Base-by-base conservation (phyloP, 2,329 filamentous ascomycete genomes). In the Kalaharituber pfeilii region DNA sequence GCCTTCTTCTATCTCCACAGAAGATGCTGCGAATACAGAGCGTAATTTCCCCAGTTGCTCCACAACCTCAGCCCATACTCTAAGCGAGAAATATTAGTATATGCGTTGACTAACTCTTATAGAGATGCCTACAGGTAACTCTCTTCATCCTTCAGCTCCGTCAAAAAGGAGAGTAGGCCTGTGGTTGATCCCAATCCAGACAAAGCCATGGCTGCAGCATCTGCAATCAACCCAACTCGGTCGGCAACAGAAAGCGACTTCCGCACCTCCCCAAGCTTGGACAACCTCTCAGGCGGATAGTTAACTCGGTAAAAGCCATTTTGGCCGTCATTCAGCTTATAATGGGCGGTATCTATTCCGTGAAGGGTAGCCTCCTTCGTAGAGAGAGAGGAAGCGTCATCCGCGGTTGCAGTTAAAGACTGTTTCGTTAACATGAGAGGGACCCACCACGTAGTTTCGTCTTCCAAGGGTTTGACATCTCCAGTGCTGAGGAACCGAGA, bases 371-470 rank as follows among this genome's bases (percentile, higher is more conserved):
- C 81, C 62, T 84, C 76, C 70, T 86, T 95, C 54, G 76, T 72
- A 0, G 80, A 84, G 45, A 98, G 73, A 51, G 85, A 81, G 55
- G 81, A 73, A 52, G 82, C 72, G 6, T 76, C 78, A 29, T 78
- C 71, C 20, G 50, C 49, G 13, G 39, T 50, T 29, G 55, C 25
- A 28, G 80, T 72, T 22, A 81, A 75, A 33, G 75, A 71, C 64
- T 86, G 86, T 52, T 86, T 84, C 67, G 87, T 84, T 26, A 98
- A 73, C 13, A 83, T 84, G 28, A 98, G 76, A 15, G 91, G 91
- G 57, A 96, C 79, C 89, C 91, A 98, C 91, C 91, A 98, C 20
- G 79, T 81, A 2, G 88, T 95, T 64, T 83, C 75, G 65, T 98
- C 88, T 62, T 98, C 91, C 65, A 93, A 85, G 1, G 86, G 74